Evolutionary conservation across 2,329 filamentous ascomycete genomes (phyloP), one percentile per base, ranked within the genome.

Genomic region (Lasiodiplodia hormozganensis): DNA sequence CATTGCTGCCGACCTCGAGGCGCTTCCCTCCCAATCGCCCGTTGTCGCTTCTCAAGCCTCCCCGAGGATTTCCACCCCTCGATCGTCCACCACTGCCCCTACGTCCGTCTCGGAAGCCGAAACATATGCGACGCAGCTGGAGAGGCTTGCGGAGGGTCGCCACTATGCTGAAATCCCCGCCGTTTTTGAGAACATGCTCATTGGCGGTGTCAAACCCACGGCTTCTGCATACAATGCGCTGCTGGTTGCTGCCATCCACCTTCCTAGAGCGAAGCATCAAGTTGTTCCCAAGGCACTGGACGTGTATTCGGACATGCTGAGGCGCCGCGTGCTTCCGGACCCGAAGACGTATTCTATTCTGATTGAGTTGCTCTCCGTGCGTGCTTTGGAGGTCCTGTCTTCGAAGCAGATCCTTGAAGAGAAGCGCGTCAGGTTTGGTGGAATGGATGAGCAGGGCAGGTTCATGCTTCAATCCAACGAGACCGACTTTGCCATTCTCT

Each of bases 261-360:
- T 97, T 21, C 92, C 94, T 8, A 85, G 86, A 28, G 90, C 92
- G 78, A 92, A 90, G 79, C 91, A 91, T 66, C 92, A 96, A 81
- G 89, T 96, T 65, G 92, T 97, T 16, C 91, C 93, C 70, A 97
- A 97, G 83, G 94, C 93, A 5, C 86, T 98, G 65, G 94, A 97
- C 82, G 92, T 99, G 65, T 99, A 98, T 79, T 91, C 94, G 18
- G 94, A 98, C 78, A 98, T 99, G 96, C 89, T 97, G 73, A 89
- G 91, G 72, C 91, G 94, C 72, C 91, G 90, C 73, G 90, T 98
- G 28, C 83, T 87, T 23, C 94, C 95, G 8, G 91, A 97, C 77
- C 89, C 90, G 66, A 88, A 92, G 68, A 98, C 95, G 0, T 98
- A 97, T 81, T 89, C 93, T 76, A 94, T 94, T 40, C 85, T 99